Conservation (phyloP, 176 grass and related monocot genomes). For the Bothriochloa decipiens region DNA sequence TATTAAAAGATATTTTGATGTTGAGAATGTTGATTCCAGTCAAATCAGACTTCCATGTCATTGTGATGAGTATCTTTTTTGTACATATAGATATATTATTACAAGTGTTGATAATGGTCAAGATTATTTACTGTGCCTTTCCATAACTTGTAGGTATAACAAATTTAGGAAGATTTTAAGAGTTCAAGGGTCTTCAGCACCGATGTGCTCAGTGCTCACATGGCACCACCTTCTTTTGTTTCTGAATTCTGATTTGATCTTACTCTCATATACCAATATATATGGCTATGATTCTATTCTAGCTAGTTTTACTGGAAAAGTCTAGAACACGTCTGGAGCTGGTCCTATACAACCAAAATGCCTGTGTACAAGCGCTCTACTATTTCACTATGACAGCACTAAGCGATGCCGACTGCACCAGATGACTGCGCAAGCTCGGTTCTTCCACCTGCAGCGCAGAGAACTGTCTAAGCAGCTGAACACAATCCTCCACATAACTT, state of each 20-base stretch:
- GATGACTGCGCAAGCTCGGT: conserved; percentile 59
- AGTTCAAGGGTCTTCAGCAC: not conserved
- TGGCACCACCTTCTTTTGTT: not conserved
- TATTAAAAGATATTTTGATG: too few species aligned
- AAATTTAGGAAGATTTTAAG: not conserved
- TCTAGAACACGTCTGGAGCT: not conserved
- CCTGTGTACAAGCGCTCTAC: not conserved
- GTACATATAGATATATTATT: not conserved
- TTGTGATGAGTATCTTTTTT: not conserved
- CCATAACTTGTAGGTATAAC: not conserved
- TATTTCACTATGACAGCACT: not conserved
- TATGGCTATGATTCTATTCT: not conserved
- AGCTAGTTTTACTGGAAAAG: not conserved
- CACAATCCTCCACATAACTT: too few species aligned
- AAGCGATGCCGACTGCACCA: too few species aligned
- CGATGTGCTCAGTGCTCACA: not conserved
- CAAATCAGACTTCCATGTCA: not conserved
- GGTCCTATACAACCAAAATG: not conserved
- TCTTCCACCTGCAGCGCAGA: conserved; percentile 43
- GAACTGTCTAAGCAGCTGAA: too few species aligned
- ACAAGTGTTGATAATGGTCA: not conserved
- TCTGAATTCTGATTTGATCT: not conserved
- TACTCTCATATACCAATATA: not conserved
- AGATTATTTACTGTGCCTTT: not conserved
- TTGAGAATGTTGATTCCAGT: not conserved